Base-by-base conservation (phyloP, 495 filamentous ascomycete species). In the Podospora anserina region DNA sequence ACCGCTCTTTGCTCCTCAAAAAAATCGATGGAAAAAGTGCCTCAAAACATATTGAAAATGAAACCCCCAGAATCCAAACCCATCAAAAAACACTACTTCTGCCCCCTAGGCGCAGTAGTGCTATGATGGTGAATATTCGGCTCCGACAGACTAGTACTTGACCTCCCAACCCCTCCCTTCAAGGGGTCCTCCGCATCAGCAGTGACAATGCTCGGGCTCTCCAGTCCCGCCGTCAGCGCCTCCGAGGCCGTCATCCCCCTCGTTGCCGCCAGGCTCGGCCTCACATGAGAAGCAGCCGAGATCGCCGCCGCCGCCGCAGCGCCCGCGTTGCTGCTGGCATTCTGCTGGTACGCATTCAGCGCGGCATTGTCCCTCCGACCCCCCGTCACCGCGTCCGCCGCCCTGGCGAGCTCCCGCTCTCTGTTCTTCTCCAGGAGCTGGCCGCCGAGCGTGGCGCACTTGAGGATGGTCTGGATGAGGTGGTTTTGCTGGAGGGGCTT, bases 401-500 rank as follows among this genome's bases (percentile, higher is more conserved):
- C 75, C 49, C 78, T 74, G 1, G 79, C 74, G 32, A 84, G 74
- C 66, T 85, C 83, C 11, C 81, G 77, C 68, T 83, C 81, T 18
- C 82, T 77, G 74, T 82, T 85, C 79, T 84, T 83, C 71, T 97
- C 93, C 67, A 97, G 81, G 39, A 98, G 85, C 57, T 91, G 91
- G 15, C 93, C 93, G 69, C 95, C 94, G 30, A 98, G 88, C 3
- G 94, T 97, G 15, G 91, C 92, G 74, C 92, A 94, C 78, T 98
- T 97, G 71, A 99, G 84, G 66, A 99, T 99, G 5, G 95, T 97
- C 78, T 99, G 96, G 78, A 98, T 97, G 81, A 99, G 89, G 76
- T 96, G 92, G 77, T 97, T 97, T 77, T 97, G 94, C 79, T 97
- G 96, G 66, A 99, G 85, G 53, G 96, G 96, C 78, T 99, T 99